phyloP scores from a whole-genome alignment of 306 rosid genomes.

The Glycyrrhiza uralensis region DNA sequence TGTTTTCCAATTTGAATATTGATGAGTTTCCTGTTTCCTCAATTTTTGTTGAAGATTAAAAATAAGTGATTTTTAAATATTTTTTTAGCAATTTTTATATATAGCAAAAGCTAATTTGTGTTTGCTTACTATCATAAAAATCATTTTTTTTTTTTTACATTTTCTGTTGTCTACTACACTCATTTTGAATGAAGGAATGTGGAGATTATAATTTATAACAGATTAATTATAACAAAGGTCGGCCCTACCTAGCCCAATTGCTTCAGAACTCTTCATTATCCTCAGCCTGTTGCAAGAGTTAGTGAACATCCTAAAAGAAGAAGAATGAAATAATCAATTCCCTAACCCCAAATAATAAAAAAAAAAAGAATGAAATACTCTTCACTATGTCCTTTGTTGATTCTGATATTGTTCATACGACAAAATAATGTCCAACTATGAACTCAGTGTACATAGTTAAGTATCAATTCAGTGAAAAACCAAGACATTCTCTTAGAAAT shows the following conservation, averaged over 20 bases:
- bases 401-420: not conserved
- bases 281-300: constrained; percentile 86
- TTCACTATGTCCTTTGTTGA: not conserved
- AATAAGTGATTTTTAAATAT: no score
- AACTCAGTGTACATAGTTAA: not conserved
- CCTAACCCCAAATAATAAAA: no score
- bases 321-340: constrained; percentile 8
- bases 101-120: no score
- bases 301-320: constrained; percentile 75
- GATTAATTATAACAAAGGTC: not conserved
- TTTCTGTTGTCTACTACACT: no score
- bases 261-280: constrained; percentile 97
- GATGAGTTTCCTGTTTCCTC: not conserved
- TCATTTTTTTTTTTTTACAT: no score
- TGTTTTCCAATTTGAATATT: not conserved
- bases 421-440: not conserved
- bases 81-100: no score
- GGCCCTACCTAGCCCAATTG: constrained; percentile 79
- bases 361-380: not conserved
- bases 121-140: no score
- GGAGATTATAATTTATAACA: not conserved
- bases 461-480: not conserved
- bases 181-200: not conserved
- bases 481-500: not conserved
- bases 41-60: no score